Evolutionary conservation across 352 stramenopile genomes (phyloP).

Genomic region (Hyaloperonospora arabidopsidis): DNA sequence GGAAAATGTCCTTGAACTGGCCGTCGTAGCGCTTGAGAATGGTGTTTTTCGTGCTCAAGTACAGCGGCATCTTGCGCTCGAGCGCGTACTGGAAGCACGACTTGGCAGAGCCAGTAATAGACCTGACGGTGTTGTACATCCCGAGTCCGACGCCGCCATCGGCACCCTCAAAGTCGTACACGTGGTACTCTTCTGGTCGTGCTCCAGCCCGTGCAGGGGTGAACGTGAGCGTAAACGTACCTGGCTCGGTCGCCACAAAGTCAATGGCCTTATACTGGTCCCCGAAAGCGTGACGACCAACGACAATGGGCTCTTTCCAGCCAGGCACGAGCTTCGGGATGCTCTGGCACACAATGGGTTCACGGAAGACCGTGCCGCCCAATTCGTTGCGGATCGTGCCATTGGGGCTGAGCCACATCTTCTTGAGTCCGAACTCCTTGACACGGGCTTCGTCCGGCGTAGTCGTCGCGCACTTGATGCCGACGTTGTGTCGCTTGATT

Average conservation of each 20-base stretch:
- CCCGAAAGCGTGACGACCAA: conserved; percentile 81
- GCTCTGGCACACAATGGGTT: conserved; percentile 84
- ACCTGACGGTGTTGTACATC: conserved; percentile 88
- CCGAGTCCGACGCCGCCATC: conserved; percentile 70
- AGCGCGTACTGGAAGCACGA: conserved; percentile 64
- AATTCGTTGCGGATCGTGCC: conserved; percentile 83
- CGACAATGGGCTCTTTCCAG: conserved; percentile 84
- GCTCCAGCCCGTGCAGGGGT: conserved; percentile 46
- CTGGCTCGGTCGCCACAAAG: conserved; percentile 59
- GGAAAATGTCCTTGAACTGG: conserved; percentile 87
- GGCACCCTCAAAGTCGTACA: conserved; percentile 76
- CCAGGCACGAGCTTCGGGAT: conserved; percentile 79
- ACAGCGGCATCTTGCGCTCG: conserved; percentile 62
- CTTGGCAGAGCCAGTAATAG: conserved; percentile 56
- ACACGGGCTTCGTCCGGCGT: conserved; percentile 81
- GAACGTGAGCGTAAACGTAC: conserved; percentile 79
- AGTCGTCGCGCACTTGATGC: conserved; percentile 88
- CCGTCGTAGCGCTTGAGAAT: conserved; percentile 87
- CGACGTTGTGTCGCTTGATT: conserved; percentile 74
- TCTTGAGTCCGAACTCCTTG: conserved; percentile 76
- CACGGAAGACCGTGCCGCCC: conserved; percentile 83
- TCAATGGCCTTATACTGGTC: conserved; percentile 86
- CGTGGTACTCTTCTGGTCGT: conserved; percentile 46
- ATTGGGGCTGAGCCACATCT: conserved; percentile 82
- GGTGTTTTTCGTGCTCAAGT: conserved; percentile 88